Percentiles rank a stretch among this genome's conserved stretches.
Evolutionary conservation across 148 eudicot genomes (phyloP).

Genomic region (Camellia sinensis): DNA sequence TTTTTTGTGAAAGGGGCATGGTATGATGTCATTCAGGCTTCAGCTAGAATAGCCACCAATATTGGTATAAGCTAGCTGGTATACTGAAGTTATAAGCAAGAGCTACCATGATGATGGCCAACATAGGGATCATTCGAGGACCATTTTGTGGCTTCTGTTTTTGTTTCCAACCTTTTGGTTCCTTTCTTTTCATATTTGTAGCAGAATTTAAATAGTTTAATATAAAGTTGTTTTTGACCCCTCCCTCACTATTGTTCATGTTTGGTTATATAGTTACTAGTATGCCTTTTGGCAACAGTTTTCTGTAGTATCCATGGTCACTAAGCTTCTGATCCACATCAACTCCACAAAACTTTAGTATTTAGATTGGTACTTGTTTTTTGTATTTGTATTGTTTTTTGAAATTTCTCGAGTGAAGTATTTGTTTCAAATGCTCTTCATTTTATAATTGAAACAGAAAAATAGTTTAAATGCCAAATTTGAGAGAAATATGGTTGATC

Average conservation of each 20-base stretch:
- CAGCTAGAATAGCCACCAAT: not conserved
- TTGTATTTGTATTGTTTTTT: not conserved
- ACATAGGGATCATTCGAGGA: slow-evolving; percentile 1
- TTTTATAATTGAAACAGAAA: not conserved
- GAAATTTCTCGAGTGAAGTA: not conserved
- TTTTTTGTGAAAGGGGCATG: not conserved
- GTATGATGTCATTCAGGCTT: not conserved
- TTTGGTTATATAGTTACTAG: not conserved
- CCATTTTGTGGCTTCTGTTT: not conserved
- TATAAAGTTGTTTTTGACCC: not conserved
- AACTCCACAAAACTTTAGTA: not conserved
- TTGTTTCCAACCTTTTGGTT: not conserved
- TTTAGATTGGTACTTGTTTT: not conserved
- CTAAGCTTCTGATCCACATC: not conserved
- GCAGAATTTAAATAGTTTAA: not conserved
- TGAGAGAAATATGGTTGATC: not conserved
- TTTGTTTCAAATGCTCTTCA: not conserved
- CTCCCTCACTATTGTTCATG: not conserved
- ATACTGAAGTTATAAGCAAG: not conserved
- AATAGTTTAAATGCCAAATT: not conserved
- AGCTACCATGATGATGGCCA: not conserved
- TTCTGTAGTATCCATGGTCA: not conserved
- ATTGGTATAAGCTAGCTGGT: not conserved
- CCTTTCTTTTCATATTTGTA: not conserved
- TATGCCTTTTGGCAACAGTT: not conserved